Evolutionary conservation across 2,329 filamentous ascomycete genomes (phyloP), one percentile per base, ranked within the genome.

Genomic region (Pseudocercospora cruenta): DNA sequence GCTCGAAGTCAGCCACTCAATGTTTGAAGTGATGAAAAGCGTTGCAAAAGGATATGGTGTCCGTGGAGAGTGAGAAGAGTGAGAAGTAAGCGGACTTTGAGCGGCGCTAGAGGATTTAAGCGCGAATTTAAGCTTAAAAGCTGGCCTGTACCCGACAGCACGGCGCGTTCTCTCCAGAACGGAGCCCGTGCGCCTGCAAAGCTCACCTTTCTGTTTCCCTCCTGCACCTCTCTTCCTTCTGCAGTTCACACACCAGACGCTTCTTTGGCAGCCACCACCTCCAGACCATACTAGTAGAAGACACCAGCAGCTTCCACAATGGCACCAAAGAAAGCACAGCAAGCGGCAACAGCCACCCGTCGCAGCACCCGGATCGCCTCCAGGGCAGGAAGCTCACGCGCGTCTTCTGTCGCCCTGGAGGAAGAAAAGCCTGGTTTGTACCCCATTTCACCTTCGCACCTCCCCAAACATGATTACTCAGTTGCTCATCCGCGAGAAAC

Each of bases 341-440:
- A n/a, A 14, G 1, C 6, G 26, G 28, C 54, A 33, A 58, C 16
- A 28, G 54, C 60, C 58, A 53, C 62, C n/a, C 66, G 66, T 10
- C 59, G 66, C 54, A 67, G 66, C 63, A 65, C 51, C 51, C 24
- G 66, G 14, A 62, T 67, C 26, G 66, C 65, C 28, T 64, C 65
- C 22, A 54, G 21, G 36, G 60, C 39, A 24, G 55, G 53, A 19
- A 58, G 49, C 53, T 62, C 58, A 14, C 64, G 64, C 64, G 64
- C 64, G 21, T 66, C 64, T 36, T 66, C 64, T 10, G 64, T 59
- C 26, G 58, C 59, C 9, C 58, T 51, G 36, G 59, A 62, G 51
- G 55, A 53, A 45, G 28, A 66, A 14, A 51, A 12, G 28, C 58
- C 26, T 57, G 64, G 64, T 66, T 66, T 53, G 64, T 66, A 28